Base-by-base conservation (phyloP, 2,329 filamentous ascomycete species). In the Colletotrichum plurivorum region DNA sequence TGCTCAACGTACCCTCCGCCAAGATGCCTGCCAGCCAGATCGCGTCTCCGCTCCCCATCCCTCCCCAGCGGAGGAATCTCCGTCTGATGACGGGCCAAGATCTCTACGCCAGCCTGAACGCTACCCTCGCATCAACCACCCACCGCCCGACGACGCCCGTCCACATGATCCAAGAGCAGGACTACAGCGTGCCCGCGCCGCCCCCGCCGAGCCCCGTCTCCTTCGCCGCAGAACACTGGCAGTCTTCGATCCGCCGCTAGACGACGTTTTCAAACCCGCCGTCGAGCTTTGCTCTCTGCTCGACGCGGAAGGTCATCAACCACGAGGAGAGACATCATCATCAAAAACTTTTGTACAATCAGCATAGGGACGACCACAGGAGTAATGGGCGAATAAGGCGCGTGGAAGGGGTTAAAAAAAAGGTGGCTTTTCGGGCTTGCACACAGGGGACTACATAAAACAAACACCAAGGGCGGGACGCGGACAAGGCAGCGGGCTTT, bases 161-260 rank as follows among this genome's bases (percentile, higher is more conserved):
- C 70, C 86, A 84, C 72, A 80, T 82, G 72, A 87, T 88, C 73
- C 83, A 82, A 71, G 86, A 89, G 74, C 81, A 87, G 67, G 89
- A 91, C 78, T 91, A 90, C 80, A 83, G 84, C 39, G 88, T 90
- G 20, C 89, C 89, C n/a, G 88, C 89, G 15, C 87, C 89, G 48
- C 89, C 89, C 13, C 89, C 89, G 20, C 88, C 89, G 13, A 90
- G 87, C 73, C 89, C 89, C 8, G 87, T 91, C 75, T 87, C 87
- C 79, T 90, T 90, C 75, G 84, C 87, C 36, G 78, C 81, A 25
- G 87, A 90, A 66, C 83, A 87, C 76, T 89, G 88, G 87, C 81
- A 84, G 61, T 77, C 79, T 43, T 76, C 76, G 22, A 63, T 78
- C 52, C 78, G 76, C 71, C 77, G 75, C 69, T 81, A 70, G 41